These are phyloP conservation scores for Rhodotorula sp. DNA, from an alignment of 1,284 basidiomycete species.

Conservation along the genomic window DNA sequence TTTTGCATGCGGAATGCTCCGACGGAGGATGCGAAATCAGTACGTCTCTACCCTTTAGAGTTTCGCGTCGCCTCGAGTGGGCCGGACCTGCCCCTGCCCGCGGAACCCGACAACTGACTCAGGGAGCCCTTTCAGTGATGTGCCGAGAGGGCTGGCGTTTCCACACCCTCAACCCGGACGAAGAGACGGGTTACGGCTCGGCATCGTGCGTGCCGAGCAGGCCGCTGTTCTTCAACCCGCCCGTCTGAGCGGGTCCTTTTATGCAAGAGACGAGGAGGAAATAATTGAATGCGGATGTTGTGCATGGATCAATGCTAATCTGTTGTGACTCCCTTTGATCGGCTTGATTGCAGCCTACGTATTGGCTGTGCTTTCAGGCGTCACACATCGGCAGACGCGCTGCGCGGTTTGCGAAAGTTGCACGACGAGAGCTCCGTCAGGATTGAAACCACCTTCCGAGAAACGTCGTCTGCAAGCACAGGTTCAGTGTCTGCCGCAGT, in stretches of 20 bases:
- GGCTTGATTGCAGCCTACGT: too few relatives aligned
- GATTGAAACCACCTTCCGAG: too few relatives aligned
- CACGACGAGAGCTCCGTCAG: too few relatives aligned
- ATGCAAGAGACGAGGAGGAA: too few relatives aligned
- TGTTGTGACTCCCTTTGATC: too few relatives aligned
- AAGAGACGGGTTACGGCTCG: neutral
- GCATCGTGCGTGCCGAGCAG: conserved; percentile 16
- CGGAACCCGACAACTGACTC: neutral
- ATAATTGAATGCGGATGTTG: too few relatives aligned
- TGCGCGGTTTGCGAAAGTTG: too few relatives aligned
- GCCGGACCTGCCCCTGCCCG: too few relatives aligned
- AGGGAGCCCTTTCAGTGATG: conserved; percentile 7
- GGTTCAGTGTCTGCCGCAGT: too few relatives aligned
- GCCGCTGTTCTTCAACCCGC: conserved; percentile 10
- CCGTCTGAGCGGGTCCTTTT: neutral
- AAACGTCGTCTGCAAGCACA: too few relatives aligned
- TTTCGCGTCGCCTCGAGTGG: accelerated
- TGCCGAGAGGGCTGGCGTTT: conserved; percentile 15
- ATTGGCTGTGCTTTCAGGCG: too few relatives aligned
- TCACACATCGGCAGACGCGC: too few relatives aligned
- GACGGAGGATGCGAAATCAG: conserved; percentile 19
- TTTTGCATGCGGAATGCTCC: conserved; percentile 16
- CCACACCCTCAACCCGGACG: neutral
- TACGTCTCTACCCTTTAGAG: neutral
- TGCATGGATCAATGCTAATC: neutral